Evolutionary conservation across 371 early-diverging fungal genomes (phyloP), one percentile per base, ranked within the genome.

Genomic region (Actinomortierella wolfii): DNA sequence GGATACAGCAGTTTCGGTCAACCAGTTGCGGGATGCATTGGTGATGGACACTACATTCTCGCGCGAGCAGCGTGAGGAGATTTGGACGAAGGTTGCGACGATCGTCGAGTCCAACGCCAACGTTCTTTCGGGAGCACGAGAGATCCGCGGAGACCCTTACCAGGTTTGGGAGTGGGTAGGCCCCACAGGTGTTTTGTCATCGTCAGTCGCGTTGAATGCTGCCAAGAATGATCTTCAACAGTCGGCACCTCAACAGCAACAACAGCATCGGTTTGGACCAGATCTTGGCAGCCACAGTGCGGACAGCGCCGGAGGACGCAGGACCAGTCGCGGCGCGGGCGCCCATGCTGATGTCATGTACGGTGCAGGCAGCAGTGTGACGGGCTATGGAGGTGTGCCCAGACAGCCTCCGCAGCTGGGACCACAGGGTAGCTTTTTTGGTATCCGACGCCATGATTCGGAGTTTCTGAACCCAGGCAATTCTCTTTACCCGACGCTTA

Each of bases 121-220:
- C 55, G 74, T 73, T 3, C 52, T 67, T 17, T 40, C 56, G 17
- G 59, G 57, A 21, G 47, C 63, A 4, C 59, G 67, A 42, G 74
- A 73, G 15, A 54, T 67, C n/a, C 67, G 64, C 0, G 74, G 74
- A 11, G 74, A 73, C 51, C 41, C 59, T 15, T 59, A 73, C 18
- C 57, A 56, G 34, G 59, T 58, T 28, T 73, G 74, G 74, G 74
- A 73, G 28, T 73, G 74, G 74, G 59, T 73, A 7, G 74, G 74
- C 13, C 40, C 74, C 0, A 44, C 74, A 1, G 67, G 74, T 11
- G 63, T 67, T 2, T 50, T 64, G 25, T 34, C 54, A 24, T 4
- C 52, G 34, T 34, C 34, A 34, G 34, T 4, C 34, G 34, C 34
- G 7, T 4, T 34, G 4, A 11, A 34, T 34, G 34, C 7, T 34